Conservation (phyloP, 1,139 yeast genomes). For the Pneumocystis murina region DNA sequence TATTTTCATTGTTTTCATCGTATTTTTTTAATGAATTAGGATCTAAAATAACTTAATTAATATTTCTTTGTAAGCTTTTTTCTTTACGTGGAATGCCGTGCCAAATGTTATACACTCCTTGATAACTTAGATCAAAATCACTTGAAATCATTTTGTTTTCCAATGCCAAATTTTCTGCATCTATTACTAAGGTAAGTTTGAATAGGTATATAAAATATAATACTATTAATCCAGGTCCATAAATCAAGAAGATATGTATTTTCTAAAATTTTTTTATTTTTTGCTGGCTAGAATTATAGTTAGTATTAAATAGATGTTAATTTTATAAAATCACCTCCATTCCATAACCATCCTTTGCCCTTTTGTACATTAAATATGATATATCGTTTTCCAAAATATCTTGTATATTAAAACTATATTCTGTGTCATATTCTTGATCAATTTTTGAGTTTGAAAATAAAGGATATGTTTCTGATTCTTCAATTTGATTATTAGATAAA, state of each 20-base stretch:
- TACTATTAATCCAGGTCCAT: slow-evolving; percentile 80
- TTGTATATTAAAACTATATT: background rate
- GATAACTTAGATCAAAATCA: slow-evolving; percentile 63
- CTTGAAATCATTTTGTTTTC: slow-evolving; percentile 57
- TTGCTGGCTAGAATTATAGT: slow-evolving; percentile 8
- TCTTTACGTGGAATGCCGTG: slow-evolving; percentile 36
- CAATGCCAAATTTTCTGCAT: slow-evolving; percentile 25
- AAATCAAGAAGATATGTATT: slow-evolving; percentile 55
- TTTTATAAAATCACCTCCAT: background rate
- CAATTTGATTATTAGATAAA: background rate
- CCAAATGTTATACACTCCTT: slow-evolving; percentile 87
- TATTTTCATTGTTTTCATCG: background rate
- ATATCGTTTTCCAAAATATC: slow-evolving; percentile 23
- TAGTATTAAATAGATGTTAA: background rate
- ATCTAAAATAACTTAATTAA: slow-evolving; percentile 4
- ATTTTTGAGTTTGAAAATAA: background rate
- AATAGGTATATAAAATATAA: slow-evolving; percentile 20
- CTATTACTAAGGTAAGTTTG: slow-evolving; percentile 30
- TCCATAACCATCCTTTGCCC: background rate
- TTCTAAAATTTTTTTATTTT: slow-evolving; percentile 49
- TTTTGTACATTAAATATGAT: slow-evolving; percentile 14
- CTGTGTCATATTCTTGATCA: background rate
- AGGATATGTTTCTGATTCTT: background rate
- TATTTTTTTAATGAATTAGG: background rate
- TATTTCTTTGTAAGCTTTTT: slow-evolving; percentile 17